Percentiles rank a stretch among this genome's conserved stretches.
These are phyloP conservation scores for Plantago major DNA, from an alignment of 257 asterid genomes.

Conservation along the genomic window DNA sequence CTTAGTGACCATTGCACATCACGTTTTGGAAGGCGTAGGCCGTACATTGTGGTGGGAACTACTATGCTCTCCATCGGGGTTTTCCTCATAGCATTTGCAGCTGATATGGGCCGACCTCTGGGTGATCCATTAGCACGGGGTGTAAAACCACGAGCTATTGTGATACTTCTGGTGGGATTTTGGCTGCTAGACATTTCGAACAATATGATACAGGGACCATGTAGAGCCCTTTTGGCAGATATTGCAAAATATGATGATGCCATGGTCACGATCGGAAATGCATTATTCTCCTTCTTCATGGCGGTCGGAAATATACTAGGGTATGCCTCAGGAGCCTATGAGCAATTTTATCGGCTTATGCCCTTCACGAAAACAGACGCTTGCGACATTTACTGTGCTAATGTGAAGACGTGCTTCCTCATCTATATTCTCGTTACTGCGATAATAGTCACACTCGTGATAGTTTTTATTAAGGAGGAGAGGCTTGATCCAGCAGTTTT, in stretches of 20 bases:
- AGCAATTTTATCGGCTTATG: constrained; percentile 1
- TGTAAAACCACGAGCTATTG: constrained; percentile 18
- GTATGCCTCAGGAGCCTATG: constrained; percentile 31
- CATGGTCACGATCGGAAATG: constrained; percentile 33
- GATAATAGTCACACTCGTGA: constrained; percentile 12
- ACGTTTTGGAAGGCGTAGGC: constrained; percentile 45
- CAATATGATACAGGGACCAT: constrained; percentile 43
- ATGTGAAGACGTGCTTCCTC: constrained; percentile 41
- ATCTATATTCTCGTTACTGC: constrained; percentile 18
- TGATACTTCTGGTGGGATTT: constrained; percentile 35
- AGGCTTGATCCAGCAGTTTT: constrained; percentile 12
- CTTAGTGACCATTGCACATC: constrained; percentile 45
- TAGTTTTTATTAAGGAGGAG: constrained; percentile 25
- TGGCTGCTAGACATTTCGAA: constrained; percentile 42
- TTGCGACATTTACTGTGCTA: constrained; percentile 40
- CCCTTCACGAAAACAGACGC: constrained; percentile 40
- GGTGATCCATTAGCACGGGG: constrained; percentile 31
- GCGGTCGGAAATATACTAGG: constrained; percentile 43
- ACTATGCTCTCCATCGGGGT: constrained; percentile 25
- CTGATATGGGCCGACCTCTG: constrained; percentile 32
- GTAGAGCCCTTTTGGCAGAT: constrained; percentile 47
- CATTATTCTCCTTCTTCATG: constrained; percentile 42
- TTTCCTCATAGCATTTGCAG: constrained; percentile 42
- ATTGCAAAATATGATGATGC: constrained; percentile 22
- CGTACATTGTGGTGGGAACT: constrained; percentile 35